Evolutionary conservation across 2,329 filamentous ascomycete genomes (phyloP), one percentile per base, ranked within the genome.

Genomic region (Ilyonectria robusta): DNA sequence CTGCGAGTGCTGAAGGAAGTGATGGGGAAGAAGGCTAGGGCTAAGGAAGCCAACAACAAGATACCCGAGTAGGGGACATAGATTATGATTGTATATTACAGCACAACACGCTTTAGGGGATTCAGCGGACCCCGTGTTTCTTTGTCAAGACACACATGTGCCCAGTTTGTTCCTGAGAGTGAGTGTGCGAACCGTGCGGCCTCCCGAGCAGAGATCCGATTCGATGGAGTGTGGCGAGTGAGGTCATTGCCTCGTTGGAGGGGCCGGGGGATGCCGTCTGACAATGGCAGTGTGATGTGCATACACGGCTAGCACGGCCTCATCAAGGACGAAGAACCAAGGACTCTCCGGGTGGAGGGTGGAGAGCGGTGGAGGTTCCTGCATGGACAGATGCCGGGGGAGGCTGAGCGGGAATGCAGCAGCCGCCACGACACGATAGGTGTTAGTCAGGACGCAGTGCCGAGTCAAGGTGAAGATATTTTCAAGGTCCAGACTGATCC

Each of bases 1-100:
- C 83, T 99, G 35, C 87, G 88, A 62, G 88, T 92, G 47, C 82
- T 99, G 69, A 95, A 95, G 80, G 87, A 88, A 47, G 92, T 94
- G 33, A 87, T 88, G 69, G 87, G 85, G 77, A 89, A 86, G 77
- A 87, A 74, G 66, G 37, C 51, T 33, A 75, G 68, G 50, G 56
- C 47, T 48, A 65, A 48, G 42, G 66, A 48, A 59, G 54, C 67
- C 47, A 48, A 55, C 40, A 62, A 70, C 15, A 62, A 59, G 26
- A 65, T 60, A 62, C 65, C 62, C 50, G 65, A 71, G 53, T 65
- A 70, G 58, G 60, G 69, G 50, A 66, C 71, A 75, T 65, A 71
- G 54, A 68, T 69, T 59, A 66, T 62, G 59, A 72, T 59, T 71
- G 59, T 73, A 68, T 75, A 66, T 70, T 68, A 69, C 61, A 65